Evolutionary conservation across 2,329 filamentous ascomycete species (phyloP), one percentile per base, ranked within the genome.

Genomic region (Calonectria pseudoturangicola): DNA sequence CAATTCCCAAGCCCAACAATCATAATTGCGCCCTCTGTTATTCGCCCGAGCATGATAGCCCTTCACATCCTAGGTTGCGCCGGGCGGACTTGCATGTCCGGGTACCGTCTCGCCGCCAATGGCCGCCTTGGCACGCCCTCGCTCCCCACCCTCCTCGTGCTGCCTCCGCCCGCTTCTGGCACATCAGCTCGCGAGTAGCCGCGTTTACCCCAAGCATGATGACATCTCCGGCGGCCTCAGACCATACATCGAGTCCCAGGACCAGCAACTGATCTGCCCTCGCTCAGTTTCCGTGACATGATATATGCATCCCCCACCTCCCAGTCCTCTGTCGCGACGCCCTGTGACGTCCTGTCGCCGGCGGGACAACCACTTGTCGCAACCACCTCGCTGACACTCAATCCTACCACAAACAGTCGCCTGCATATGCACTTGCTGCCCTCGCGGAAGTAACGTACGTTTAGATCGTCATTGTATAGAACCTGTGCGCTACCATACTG

Each of bases 51-150:
- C 45, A 30, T 36, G 12, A 7, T 51, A 45, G 39, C 60, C 47
- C 60, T 39, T 56, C 62, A 27, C 39, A 69, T 68, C 69, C 65
- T 48, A 54, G 54, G 62, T 66, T 66, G 74, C 75, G 66, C 70
- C 62, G 4, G 54, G 13, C 77, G 77, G 77, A 79, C 76, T 78
- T 79, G 58, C 74, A 79, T 79, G 71, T 79, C 77, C 77, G 77
- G 68, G 27, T 67, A 68, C 39, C 51, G 45, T 48, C 48, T 64
- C n/a, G 56, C 54, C 30, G 60, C 77, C 77, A 79, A 79, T 79
- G 54, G 71, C 65, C n/a, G 39, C 51, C 48, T 43, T 33, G 45
- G 30, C 28, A 75, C 70, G 47, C 54, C 41, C 56, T 62, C 54
- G 39, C 67, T 68, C 77, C 72, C 72, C 76, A 70, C 77, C 75